Percentiles rank a stretch among this genome's conserved stretches.
phyloP scores from a whole-genome alignment of 2,329 filamentous ascomycete genomes.

The Talaromyces atroroseus region DNA sequence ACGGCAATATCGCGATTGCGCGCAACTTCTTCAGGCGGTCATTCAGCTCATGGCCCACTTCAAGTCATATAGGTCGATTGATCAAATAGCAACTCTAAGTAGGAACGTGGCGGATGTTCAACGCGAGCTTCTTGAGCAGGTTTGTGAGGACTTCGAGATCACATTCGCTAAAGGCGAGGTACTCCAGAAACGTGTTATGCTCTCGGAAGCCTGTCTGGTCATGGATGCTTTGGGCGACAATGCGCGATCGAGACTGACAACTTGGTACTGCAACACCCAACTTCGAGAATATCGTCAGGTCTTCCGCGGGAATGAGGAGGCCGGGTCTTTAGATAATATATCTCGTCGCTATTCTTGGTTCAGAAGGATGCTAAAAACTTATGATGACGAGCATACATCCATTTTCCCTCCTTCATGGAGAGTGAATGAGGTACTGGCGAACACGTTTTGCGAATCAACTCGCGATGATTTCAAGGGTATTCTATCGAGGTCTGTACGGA shows the following conservation, averaged over 20 bases:
- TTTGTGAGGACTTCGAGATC: conserved; percentile 98
- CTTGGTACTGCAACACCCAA: conserved; percentile 98
- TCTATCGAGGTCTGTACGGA: conserved; percentile 78
- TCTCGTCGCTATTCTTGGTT: conserved; percentile 94
- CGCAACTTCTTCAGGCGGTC: conserved; percentile 87
- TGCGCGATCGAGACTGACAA: conserved; percentile 74
- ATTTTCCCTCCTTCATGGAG: conserved; percentile 87
- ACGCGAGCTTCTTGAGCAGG: conserved; percentile 85
- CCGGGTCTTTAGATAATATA: conserved; percentile 93
- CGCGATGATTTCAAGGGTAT: conserved; percentile 94
- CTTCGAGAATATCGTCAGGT: conserved; percentile 92
- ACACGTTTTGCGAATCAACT: conserved; percentile 91
- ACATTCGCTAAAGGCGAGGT: conserved; percentile 88
- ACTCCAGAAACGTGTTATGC: conserved; percentile 58
- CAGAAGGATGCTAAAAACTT: conserved; percentile 87
- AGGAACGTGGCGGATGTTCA: conserved; percentile 91
- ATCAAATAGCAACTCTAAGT: conserved; percentile 91
- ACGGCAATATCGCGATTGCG: conserved; percentile 90
- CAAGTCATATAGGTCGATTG: conserved; percentile 94
- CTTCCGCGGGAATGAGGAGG: conserved; percentile 93
- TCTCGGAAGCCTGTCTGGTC: conserved; percentile 84
- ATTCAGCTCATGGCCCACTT: conserved; percentile 98
- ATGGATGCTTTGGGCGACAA: conserved; percentile 92
- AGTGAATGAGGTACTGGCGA: conserved; percentile 82
- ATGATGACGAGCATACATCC: conserved; percentile 83